Evolutionary conservation across 2,329 filamentous ascomycete species (phyloP), one percentile per base, ranked within the genome.

Genomic region (Phaeosphaeria sp.): DNA sequence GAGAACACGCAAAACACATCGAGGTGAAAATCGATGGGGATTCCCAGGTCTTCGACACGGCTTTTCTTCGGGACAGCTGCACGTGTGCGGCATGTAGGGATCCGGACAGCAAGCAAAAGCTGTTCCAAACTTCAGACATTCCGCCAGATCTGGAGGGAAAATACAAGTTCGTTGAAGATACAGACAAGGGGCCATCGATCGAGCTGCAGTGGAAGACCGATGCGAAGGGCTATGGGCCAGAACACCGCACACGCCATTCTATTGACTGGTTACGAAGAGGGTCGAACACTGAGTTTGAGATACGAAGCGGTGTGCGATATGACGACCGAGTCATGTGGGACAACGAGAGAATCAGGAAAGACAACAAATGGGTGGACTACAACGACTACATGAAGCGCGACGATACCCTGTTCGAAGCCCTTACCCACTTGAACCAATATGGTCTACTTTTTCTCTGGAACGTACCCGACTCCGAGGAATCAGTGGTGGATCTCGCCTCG

Each of bases 391-490:
- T 96, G 82, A 74, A 78, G 0, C 71, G 82, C 15, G 86, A 86
- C 48, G 69, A 76, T 0, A 80, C 80, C 0, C 87, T 96, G 55
- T 84, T 83, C 68, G 73, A 81, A 2, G 89, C 86, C 2, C 80
- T 97, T 52, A 76, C 80, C 13, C 83, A 88, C 50, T 81, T 98
- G 3, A 79, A 84, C 36, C 79, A 79, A 30, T 84, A 89, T 50
- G 95, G 95, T 0, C 79, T 98, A 0, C 79, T 97, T 17, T 92
- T 96, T 75, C 77, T 98, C 25, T 86, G 85, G 49, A 85, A 87
- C 59, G 89, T 97, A 6, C 93, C 94, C 0, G 81, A 87, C 9
- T 84, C 85, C 17, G 86, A 90, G 59, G 77, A 83, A 1, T 84
- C 87, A 4, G 89, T 97, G 4, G 83, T 86, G 40, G 78, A 82